A percentile compares a stretch with the other conserved stretches of the same genome.
Evolutionary conservation across 345 rosid genomes (phyloP).

Genomic region (Citrus medica): DNA sequence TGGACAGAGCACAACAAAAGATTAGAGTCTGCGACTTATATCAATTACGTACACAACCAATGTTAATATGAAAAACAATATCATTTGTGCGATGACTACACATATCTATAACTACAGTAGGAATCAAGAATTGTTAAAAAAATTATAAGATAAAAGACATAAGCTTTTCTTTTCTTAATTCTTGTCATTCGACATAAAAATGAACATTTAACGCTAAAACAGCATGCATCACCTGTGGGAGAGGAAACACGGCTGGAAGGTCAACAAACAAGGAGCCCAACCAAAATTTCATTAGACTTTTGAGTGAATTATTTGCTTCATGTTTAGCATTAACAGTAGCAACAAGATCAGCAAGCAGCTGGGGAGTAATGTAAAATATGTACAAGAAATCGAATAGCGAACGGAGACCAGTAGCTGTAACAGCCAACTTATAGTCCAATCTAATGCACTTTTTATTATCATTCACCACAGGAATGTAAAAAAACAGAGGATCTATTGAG

Average conservation of each 20-base stretch:
- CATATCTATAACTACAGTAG: no score
- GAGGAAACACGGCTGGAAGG: constrained; percentile 46
- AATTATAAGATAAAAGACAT: no score
- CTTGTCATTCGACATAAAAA: no score
- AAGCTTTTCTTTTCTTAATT: neutral
- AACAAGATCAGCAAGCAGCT: constrained; percentile 61
- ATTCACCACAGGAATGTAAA: constrained; percentile 69
- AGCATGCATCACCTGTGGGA: constrained; percentile 33
- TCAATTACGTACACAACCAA: neutral
- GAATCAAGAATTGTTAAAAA: no score
- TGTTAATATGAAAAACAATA: neutral
- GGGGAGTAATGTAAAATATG: constrained; percentile 65
- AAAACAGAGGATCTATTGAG: constrained; percentile 85
- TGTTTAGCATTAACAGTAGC: neutral
- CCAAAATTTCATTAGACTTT: neutral
- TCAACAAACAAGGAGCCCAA: constrained; percentile 12
- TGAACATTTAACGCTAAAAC: neutral
- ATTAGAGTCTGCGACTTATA: neutral
- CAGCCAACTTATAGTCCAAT: constrained; percentile 67
- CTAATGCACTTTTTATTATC: constrained; percentile 54
- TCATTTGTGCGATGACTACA: no score
- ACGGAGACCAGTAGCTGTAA: constrained; percentile 68
- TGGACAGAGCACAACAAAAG: neutral
- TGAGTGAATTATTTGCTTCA: neutral
- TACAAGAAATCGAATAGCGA: constrained; percentile 77